Evolutionary conservation across 2,329 filamentous ascomycete genomes (phyloP), one percentile per base, ranked within the genome.

Genomic region (Coleophoma crateriformis): DNA sequence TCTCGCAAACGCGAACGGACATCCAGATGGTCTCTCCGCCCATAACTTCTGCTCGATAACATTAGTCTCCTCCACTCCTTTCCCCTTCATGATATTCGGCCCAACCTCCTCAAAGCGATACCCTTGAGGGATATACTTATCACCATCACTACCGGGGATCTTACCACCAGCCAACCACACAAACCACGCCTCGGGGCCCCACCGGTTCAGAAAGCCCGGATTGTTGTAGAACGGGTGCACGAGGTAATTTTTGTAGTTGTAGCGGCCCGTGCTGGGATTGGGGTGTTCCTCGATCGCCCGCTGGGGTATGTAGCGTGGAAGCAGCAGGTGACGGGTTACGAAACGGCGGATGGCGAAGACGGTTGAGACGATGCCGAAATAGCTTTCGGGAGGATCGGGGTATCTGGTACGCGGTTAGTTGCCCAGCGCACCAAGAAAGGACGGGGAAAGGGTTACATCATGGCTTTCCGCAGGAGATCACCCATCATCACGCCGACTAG

Each of bases 201-300:
- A 89, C 51, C 79, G 78, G 58, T 75, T 80, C 79, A 75, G 80
- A 38, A 78, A 64, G 0, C 77, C 85, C 27, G 74, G 73, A 52
- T 77, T 73, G 20, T 79, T 71, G 64, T 88, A 88, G 67, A 79
- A 87, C 2, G 85, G 86, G 43, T 81, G 77, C 11, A 79, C 77
- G 22, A 83, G 73, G 66, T 81, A 87, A 35, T 70, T 56, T 0
- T 68, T 63, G 58, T 68, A 63, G 47, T 74, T 71, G 54, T 81
- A 74, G 3, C 77, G 75, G 0, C 78, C 77, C 0, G 78, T 76
- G 32, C 73, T 66, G 10, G 71, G 67, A 53, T 87, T 77, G 0
- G 77, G 69, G 0, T 69, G 51, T 8, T 77, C 69, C 2, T 68
- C 67, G 39, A 81, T 46, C 49, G 64, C 63, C 49, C 66, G 55